Conservation (phyloP, 805 yeast species). For the Jamesozyma hellenica region DNA sequence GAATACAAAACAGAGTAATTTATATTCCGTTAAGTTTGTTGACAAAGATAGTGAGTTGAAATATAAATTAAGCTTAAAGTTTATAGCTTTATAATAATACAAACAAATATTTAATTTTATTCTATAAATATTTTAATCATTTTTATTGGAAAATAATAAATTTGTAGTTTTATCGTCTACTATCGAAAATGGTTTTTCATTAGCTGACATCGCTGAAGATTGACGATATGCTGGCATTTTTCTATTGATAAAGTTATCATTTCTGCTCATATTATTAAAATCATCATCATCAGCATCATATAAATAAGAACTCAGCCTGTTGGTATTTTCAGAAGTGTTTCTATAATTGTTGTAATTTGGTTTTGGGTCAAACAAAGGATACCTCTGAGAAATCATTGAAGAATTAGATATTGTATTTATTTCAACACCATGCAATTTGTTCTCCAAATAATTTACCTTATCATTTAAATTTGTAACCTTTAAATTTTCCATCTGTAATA, state of each 20-base stretch:
- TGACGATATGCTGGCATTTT: background rate
- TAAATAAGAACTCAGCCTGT: background rate
- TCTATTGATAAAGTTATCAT: background rate
- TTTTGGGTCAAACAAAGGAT: background rate
- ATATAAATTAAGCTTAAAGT: conserved; percentile 11
- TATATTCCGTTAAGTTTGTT: conserved; percentile 30
- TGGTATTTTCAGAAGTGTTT: background rate
- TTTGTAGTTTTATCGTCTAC: conserved; percentile 7
- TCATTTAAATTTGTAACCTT: conserved; percentile 11
- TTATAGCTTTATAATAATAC: conserved; percentile 1
- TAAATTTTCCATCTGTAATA: conserved; percentile 10
- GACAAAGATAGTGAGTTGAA: conserved; percentile 29
- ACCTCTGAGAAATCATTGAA: background rate
- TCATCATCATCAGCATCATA: background rate
- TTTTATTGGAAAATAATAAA: conserved; percentile 1
- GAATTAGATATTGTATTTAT: conserved; percentile 6
- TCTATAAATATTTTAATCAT: background rate
- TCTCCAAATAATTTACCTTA: conserved; percentile 10
- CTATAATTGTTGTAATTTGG: background rate
- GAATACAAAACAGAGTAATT: conserved; percentile 38
- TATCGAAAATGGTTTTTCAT: conserved; percentile 1
- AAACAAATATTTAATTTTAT: background rate
- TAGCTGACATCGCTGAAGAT: background rate
- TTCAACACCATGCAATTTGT: conserved; percentile 4
- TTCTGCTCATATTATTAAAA: background rate